A percentile compares a stretch with the other conserved stretches of the same genome.
phyloP scores from a whole-genome alignment of 768 basidiomycete species.

The Lactarius sanguifluus region DNA sequence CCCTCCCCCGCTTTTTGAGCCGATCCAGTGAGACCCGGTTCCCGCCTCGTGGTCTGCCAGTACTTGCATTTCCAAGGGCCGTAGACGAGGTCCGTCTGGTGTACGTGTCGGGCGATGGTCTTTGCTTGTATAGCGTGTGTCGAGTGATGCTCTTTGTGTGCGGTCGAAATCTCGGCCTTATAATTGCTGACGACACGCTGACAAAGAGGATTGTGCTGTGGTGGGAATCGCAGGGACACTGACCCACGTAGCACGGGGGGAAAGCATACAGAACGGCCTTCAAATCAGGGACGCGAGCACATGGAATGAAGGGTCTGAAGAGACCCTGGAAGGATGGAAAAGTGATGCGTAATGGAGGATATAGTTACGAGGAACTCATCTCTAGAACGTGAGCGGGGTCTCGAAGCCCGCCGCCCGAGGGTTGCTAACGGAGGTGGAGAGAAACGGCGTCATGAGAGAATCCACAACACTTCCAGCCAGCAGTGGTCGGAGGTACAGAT shows the following conservation, averaged over 20 bases:
- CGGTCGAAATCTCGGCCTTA: background rate
- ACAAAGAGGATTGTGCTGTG: background rate
- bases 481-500: background rate
- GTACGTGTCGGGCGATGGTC: background rate
- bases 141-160: background rate
- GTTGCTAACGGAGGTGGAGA: background rate
- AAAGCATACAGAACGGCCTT: background rate
- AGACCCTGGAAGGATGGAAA: background rate
- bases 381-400: background rate
- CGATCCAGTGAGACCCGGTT: background rate
- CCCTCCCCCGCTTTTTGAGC: background rate
- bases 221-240: background rate
- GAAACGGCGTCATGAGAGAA: background rate
- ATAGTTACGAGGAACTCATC: background rate
- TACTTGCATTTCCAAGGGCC: background rate
- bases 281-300: background rate
- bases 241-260: background rate
- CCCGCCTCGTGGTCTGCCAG: background rate
- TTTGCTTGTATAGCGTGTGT: background rate
- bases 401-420: background rate
- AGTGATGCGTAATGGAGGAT: background rate
- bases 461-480: background rate
- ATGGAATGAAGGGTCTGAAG: background rate
- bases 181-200: background rate
- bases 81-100: background rate